A percentile compares a stretch with the other conserved stretches of the same genome.
phyloP scores from a whole-genome alignment of 169 alveolate species.

The Babesia ovata region DNA sequence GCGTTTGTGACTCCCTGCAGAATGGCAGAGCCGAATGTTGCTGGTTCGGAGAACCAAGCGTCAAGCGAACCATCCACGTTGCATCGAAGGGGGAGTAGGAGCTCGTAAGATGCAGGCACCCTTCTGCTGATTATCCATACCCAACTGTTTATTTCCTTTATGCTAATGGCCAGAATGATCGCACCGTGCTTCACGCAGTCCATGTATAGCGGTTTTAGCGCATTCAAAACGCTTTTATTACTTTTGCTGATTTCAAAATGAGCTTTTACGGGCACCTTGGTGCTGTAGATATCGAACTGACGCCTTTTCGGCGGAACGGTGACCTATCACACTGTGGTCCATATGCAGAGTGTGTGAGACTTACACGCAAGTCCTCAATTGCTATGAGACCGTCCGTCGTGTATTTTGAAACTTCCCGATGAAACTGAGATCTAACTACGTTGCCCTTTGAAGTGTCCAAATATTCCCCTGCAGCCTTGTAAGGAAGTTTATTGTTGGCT shows the following conservation, averaged over 20 bases:
- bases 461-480: not conserved
- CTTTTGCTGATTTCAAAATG: not conserved
- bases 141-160: conserved; percentile 42
- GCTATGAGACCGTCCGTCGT: conserved; percentile 30
- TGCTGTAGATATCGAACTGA: not conserved
- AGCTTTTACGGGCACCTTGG: conserved; percentile 8
- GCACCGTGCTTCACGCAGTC: conserved; percentile 68
- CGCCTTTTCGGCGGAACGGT: conserved; percentile 13
- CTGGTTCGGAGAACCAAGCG: conserved; percentile 10
- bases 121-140: conserved; percentile 48
- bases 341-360: not conserved
- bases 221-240: not conserved
- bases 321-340: not conserved
- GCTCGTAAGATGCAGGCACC: conserved; percentile 57
- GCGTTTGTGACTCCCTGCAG: not conserved
- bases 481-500: no score
- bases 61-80: conserved; percentile 40
- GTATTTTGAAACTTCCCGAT: not conserved
- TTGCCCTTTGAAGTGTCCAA: not conserved
- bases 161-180: conserved; percentile 60
- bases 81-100: conserved; percentile 68
- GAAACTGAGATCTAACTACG: not conserved
- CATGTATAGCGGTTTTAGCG: conserved; percentile 64
- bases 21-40: not conserved
- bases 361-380: conserved; percentile 20